Conservation (phyloP, 148 eudicot genomes). For the Rheum nobile region DNA sequence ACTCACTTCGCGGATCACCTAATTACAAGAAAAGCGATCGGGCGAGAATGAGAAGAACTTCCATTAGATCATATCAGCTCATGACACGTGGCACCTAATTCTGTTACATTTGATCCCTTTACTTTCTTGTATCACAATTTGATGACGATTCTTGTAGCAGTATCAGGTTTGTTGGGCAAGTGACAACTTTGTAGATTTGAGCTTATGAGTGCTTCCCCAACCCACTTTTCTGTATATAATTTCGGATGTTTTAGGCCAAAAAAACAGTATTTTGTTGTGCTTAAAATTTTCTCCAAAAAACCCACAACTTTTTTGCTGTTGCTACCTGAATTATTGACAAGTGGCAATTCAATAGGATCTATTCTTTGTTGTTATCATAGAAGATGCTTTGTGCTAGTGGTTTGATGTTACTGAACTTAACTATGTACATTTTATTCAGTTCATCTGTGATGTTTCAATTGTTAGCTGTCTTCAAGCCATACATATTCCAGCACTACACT, state of each 20-base stretch:
- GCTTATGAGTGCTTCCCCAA: conserved; percentile 1
- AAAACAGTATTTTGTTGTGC: background rate
- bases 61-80: too few species aligned
- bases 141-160: conserved; percentile 6
- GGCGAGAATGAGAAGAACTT: too few species aligned
- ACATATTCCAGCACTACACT: background rate
- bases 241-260: conserved; percentile 2
- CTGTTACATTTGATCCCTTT: too few species aligned
- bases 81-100: too few species aligned
- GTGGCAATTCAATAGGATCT: background rate
- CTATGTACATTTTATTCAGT: background rate
- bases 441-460: background rate
- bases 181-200: conserved; percentile 19
- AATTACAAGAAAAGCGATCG: too few species aligned
- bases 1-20: too few species aligned
- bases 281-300: background rate
- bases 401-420: background rate
- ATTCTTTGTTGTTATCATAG: background rate
- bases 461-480: background rate
- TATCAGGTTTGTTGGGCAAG: conserved; percentile 14
- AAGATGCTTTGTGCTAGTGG: background rate
- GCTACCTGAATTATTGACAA: background rate
- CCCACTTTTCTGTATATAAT: background rate
- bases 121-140: too few species aligned
- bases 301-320: background rate